Evolutionary conservation across 805 yeast genomes (phyloP), one percentile per base, ranked within the genome.

Genomic region (Yarrowia sp.): DNA sequence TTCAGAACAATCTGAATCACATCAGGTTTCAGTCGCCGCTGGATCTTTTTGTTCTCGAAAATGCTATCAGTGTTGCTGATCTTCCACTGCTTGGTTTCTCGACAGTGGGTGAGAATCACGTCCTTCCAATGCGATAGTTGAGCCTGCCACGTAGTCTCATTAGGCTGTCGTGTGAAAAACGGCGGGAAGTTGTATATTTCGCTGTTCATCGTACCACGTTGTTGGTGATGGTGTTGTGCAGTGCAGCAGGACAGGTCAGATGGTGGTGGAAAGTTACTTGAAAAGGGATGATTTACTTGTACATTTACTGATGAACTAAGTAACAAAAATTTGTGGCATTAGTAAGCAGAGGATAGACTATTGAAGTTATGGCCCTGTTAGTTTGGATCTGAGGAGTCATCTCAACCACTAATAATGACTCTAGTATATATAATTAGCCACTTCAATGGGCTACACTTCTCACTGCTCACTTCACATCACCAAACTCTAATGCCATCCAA

Each of bases 151-250:
- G 95, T 89, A 11, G 90, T 86, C 45, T 87, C 84, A 73, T 94
- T 93, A 26, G 95, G 92, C 78, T 94, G 99, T 70, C 86, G 83
- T 9, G 98, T 95, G 79, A 87, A 94, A 72, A 94, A 86, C 0
- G 99, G 99, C 7, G 98, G 98, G 77, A 92, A 94, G 46, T 86
- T 81, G 74, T 87, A 87, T 19, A 88, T 87, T 4, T 83, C 76
- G 5, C 91, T 90, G 67, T 80, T 81, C 65, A 63, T 63, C 19
- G 15, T 10, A 11, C 11, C 4, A 35, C 8, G 41, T 15, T 40
- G 59, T 14, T 53, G 59, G 59, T 14, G 59, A 53, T 53, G 45
- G 59, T 53, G 59, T 40, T 53, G 59, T 53, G 59, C 45, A 53
- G 59, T 38, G 59, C 59, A 52, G 59, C 43, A 38, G 8, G 58